Evolutionary conservation across 164 flowering plant genomes (phyloP).

Genomic region (Santalum album): DNA sequence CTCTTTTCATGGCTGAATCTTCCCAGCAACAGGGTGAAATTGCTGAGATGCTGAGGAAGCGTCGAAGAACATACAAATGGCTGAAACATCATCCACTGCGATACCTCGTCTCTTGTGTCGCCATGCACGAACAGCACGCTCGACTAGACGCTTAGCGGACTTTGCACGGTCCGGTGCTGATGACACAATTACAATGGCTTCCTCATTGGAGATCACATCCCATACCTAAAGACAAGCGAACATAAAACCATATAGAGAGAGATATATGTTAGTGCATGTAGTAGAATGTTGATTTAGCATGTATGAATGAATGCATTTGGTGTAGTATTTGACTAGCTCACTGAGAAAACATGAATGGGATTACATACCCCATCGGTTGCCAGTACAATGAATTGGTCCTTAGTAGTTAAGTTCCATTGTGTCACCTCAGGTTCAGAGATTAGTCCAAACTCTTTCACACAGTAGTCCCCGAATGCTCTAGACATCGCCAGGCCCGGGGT

Average conservation of each 20-base stretch:
- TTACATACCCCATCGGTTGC: conserved; percentile 16
- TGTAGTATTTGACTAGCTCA: background rate
- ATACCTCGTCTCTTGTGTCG: conserved; percentile 53
- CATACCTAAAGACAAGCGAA: conserved; percentile 44
- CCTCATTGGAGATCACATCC: conserved; percentile 95
- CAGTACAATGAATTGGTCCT: conserved; percentile 45
- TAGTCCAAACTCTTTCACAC: conserved; percentile 54
- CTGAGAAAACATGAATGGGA: background rate
- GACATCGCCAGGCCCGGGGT: conserved; percentile 57
- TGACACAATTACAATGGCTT: conserved; percentile 74
- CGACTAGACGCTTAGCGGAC: conserved; percentile 66
- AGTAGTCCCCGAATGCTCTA: conserved; percentile 63
- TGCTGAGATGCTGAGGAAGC: conserved; percentile 20
- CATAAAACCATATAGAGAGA: background rate
- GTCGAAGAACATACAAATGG: conserved; percentile 82
- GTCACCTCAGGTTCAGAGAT: conserved; percentile 56
- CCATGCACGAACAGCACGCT: conserved; percentile 68
- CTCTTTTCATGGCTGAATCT: background rate
- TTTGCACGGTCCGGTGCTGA: conserved; percentile 54
- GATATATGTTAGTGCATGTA: too few relatives aligned
- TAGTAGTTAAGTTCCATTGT: conserved; percentile 26
- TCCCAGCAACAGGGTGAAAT: conserved; percentile 2
- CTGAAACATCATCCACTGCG: conserved; percentile 87
- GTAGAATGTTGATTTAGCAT: too few relatives aligned
- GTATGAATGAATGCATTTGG: too few relatives aligned